These are phyloP conservation scores for Metroxylon sagu DNA, from an alignment of 176 grass and related monocot genomes.

Conservation along the genomic window DNA sequence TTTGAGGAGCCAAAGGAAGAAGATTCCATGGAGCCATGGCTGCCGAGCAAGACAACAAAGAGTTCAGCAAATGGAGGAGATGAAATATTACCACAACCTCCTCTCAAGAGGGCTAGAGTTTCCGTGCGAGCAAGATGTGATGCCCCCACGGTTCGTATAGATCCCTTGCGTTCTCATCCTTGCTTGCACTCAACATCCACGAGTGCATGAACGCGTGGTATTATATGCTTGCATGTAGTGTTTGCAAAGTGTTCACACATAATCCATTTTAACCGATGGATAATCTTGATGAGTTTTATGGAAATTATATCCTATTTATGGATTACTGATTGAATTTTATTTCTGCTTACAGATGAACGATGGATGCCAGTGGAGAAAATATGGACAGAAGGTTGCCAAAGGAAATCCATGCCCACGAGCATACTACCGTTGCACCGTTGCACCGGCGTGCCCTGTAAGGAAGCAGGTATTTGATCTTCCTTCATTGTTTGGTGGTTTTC, in stretches of 20 bases:
- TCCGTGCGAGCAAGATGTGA: conserved; percentile 3
- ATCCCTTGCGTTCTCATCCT: background rate
- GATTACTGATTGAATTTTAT: background rate
- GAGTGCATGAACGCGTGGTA: background rate
- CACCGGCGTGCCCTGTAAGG: conserved; percentile 1
- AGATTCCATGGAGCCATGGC: conserved; percentile 7
- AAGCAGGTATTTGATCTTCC: conserved; percentile 28
- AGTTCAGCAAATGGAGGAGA: background rate
- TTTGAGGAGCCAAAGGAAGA: conserved; percentile 13
- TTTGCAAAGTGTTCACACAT: too few species aligned
- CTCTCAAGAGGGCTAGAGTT: conserved; percentile 1
- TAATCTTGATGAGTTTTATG: too few species aligned
- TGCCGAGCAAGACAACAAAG: background rate
- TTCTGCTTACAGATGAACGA: background rate
- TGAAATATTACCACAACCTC: background rate
- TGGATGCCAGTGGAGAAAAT: conserved; percentile 7
- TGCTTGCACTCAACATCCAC: too few species aligned
- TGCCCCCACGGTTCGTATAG: background rate
- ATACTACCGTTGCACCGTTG: conserved; percentile 4
- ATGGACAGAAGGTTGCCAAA: background rate
- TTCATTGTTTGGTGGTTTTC: too few species aligned
- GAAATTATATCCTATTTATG: too few species aligned
- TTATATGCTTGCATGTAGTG: background rate
- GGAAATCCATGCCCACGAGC: conserved; percentile 6
- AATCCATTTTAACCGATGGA: too few species aligned